These are phyloP conservation scores for Pouteria campechiana DNA, from an alignment of 179 eudicot genomes.

Conservation along the genomic window DNA sequence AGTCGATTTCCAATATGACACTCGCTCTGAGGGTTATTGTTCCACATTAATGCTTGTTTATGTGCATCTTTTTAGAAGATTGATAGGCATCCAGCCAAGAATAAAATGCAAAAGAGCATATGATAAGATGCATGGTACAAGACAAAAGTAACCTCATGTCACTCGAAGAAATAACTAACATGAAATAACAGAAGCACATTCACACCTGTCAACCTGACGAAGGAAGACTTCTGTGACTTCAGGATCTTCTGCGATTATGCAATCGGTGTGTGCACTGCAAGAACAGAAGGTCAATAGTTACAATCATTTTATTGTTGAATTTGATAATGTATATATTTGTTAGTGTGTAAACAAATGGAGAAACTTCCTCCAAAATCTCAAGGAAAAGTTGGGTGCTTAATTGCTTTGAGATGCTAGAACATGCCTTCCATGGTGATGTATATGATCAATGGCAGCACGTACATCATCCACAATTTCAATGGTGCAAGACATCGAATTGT, in stretches of 20 bases:
- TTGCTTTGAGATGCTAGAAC: slow-evolving; percentile 1
- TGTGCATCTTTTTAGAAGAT: too few species aligned
- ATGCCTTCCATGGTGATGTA: slow-evolving; percentile 72
- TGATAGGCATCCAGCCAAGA: too few species aligned
- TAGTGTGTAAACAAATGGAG: too few species aligned
- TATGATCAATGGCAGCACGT: slow-evolving; percentile 36
- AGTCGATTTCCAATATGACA: too few species aligned
- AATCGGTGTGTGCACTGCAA: slow-evolving; percentile 78
- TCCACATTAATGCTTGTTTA: too few species aligned
- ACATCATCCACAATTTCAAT: slow-evolving; percentile 28
- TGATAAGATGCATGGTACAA: background rate
- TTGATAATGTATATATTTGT: too few species aligned
- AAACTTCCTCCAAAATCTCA: too few species aligned
- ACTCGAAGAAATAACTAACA: background rate
- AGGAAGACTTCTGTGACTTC: slow-evolving; percentile 58
- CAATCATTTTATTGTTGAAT: too few species aligned
- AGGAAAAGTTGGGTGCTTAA: too few species aligned
- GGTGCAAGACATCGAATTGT: slow-evolving; percentile 25
- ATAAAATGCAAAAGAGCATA: too few species aligned
- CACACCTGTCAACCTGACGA: slow-evolving; percentile 67
- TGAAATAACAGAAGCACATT: background rate
- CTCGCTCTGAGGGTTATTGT: too few species aligned
- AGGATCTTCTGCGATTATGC: slow-evolving; percentile 57
- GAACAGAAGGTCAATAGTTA: too few species aligned
- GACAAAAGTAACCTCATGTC: background rate